Evolutionary conservation across 345 rosid genomes (phyloP).

Genomic region (Bruguiera parviflora): DNA sequence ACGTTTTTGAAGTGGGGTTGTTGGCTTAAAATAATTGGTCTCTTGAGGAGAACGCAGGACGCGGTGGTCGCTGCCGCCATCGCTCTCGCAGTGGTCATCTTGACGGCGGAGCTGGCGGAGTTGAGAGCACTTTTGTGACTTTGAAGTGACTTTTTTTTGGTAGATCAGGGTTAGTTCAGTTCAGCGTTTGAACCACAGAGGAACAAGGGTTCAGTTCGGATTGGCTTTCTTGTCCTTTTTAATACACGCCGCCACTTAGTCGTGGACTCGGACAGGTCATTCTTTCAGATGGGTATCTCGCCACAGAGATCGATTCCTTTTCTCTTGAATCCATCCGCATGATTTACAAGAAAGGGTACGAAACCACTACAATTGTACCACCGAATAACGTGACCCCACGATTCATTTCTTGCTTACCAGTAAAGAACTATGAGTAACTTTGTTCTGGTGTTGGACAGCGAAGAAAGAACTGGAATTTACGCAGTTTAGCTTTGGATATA

Average conservation of each 20-base stretch:
- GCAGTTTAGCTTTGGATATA: too few relatives aligned
- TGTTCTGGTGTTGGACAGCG: too few relatives aligned
- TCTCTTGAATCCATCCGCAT: too few relatives aligned
- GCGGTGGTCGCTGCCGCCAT: conserved; percentile 39
- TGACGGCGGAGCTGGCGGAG: not conserved
- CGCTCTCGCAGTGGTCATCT: conserved; percentile 59
- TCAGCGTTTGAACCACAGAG: conserved; percentile 3
- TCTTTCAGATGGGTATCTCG: too few relatives aligned
- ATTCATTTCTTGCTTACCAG: too few relatives aligned
- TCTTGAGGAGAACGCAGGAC: conserved; percentile 42
- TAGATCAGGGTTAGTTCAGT: not conserved
- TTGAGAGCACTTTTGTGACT: not conserved
- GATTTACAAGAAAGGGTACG: too few relatives aligned
- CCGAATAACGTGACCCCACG: too few relatives aligned
- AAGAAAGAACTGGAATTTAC: too few relatives aligned
- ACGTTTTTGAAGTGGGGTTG: conserved; percentile 23
- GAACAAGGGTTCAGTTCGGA: not conserved
- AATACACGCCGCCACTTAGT: not conserved
- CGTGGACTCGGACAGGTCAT: too few relatives aligned
- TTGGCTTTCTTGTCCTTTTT: not conserved
- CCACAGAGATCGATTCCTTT: too few relatives aligned
- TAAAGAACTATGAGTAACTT: too few relatives aligned
- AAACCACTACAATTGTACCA: too few relatives aligned
- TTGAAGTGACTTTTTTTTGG: not conserved
- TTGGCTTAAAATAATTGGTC: conserved; percentile 28